Percentiles rank a stretch among this genome's conserved stretches.
These are phyloP conservation scores for Didymellaceae sp. DNA, from an alignment of 2,329 filamentous ascomycete species.

Conservation along the genomic window DNA sequence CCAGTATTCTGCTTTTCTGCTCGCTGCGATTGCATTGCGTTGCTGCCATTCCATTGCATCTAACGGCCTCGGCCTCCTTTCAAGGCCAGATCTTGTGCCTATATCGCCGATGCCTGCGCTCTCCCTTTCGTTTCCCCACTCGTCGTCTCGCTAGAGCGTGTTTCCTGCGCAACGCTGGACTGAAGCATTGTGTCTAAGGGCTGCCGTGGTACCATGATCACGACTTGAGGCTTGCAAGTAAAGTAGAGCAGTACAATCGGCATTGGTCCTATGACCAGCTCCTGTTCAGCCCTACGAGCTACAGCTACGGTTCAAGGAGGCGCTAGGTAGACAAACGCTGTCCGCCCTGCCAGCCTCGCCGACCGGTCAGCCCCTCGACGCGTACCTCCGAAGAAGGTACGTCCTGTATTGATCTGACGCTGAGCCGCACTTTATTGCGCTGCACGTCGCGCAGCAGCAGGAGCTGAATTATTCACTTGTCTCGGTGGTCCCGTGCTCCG, in stretches of 20 bases:
- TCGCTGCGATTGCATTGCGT: slow-evolving; percentile 23
- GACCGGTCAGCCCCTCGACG: slow-evolving; percentile 9
- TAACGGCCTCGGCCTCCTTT: slow-evolving; percentile 7
- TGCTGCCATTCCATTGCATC: slow-evolving; percentile 12
- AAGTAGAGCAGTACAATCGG: no score
- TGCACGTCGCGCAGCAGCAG: slow-evolving; percentile 7
- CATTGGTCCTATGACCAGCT: slow-evolving; percentile 22
- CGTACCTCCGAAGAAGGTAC: no score
- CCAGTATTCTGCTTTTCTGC: slow-evolving; percentile 31
- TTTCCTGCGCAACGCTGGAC: slow-evolving; percentile 26
- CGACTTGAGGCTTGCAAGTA: slow-evolving; percentile 16
- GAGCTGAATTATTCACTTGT: slow-evolving; percentile 27
- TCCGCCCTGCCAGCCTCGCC: slow-evolving; percentile 28
- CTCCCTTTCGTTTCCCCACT: slow-evolving; percentile 25
- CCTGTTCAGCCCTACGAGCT: slow-evolving; percentile 18
- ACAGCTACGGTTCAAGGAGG: slow-evolving; percentile 12
- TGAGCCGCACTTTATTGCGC: slow-evolving; percentile 21
- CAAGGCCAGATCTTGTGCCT: slow-evolving; percentile 9
- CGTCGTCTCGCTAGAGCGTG: slow-evolving; percentile 7
- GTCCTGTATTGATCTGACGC: not conserved
- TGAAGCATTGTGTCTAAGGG: slow-evolving; percentile 29
- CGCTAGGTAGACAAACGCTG: slow-evolving; percentile 16
- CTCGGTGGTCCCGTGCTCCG: slow-evolving; percentile 32
- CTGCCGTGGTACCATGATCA: slow-evolving; percentile 41
- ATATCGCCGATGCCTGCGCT: slow-evolving; percentile 18